Evolutionary conservation across 352 stramenopile genomes (phyloP).

Genomic region (Thalassiosira hispida): DNA sequence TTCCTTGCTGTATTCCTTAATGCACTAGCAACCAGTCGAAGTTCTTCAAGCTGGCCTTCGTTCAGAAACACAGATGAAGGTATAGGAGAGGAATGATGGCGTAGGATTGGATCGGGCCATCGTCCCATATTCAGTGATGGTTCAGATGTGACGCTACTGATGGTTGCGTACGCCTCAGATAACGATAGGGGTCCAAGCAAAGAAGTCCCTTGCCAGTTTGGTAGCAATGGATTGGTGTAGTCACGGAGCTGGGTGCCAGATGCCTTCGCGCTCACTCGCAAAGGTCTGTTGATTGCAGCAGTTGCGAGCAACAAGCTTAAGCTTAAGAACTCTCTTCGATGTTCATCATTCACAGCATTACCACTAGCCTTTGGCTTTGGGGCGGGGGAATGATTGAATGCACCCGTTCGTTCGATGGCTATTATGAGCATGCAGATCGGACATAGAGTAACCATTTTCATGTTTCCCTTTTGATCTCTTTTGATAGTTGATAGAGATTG

Average conservation of each 20-base stretch:
- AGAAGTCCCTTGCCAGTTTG: conserved; percentile 39
- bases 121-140: conserved; percentile 56
- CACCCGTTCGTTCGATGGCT: neutral
- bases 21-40: conserved; percentile 45
- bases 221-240: conserved; percentile 17
- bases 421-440: neutral
- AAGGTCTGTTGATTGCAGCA: neutral
- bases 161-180: conserved; percentile 17
- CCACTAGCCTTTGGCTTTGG: neutral
- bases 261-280: too few relatives aligned
- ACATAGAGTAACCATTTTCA: too few relatives aligned
- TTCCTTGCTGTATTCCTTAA: conserved; percentile 60
- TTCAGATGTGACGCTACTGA: neutral
- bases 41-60: conserved; percentile 9
- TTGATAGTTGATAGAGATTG: too few relatives aligned
- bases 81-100: conserved; percentile 34
- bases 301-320: neutral
- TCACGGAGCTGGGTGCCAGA: conserved; percentile 17
- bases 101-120: conserved; percentile 81
- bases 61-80: conserved; percentile 24
- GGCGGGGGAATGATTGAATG: neutral
- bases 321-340: conserved; percentile 2
- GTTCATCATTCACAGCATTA: conserved; percentile 1
- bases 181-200: conserved; percentile 28
- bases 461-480: too few relatives aligned